Percentiles rank a stretch among this genome's conserved stretches.
These are phyloP conservation scores for Colletotrichum higginsianum DNA, from an alignment of 2,329 filamentous ascomycete species.

Conservation along the genomic window DNA sequence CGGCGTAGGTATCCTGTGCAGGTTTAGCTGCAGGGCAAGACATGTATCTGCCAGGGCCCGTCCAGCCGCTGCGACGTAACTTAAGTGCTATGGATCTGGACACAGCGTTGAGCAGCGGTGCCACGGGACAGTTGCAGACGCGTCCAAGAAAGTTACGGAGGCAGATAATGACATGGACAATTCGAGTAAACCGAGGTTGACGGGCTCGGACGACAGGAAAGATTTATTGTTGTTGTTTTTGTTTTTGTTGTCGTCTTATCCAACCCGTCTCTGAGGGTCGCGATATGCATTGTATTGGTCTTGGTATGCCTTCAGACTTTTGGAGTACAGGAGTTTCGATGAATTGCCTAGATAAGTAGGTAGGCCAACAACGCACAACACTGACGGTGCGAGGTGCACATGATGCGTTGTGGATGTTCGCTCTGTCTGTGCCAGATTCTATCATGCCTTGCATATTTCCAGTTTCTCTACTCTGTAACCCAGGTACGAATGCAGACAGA, in stretches of 20 bases:
- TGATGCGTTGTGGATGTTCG: neutral
- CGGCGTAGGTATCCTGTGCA: conserved; percentile 12
- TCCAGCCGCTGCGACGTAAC: conserved; percentile 20
- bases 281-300: neutral
- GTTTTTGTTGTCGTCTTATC: too few species aligned
- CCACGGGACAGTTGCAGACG: conserved; percentile 8
- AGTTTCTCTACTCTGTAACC: neutral
- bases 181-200: too few species aligned
- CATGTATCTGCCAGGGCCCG: conserved; percentile 36
- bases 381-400: neutral
- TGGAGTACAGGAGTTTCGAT: neutral
- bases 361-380: neutral
- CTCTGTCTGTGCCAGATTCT: neutral
- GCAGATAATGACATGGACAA: neutral
- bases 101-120: conserved; percentile 9
- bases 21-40: conserved; percentile 28
- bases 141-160: conserved; percentile 11
- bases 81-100: conserved; percentile 1
- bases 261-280: neutral
- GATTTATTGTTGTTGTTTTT: neutral
- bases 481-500: neutral
- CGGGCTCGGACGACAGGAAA: neutral
- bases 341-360: neutral
- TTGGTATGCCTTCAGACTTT: neutral
- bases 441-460: neutral